phyloP scores from a whole-genome alignment of 1,284 basidiomycete genomes.

The Somion occarium region DNA sequence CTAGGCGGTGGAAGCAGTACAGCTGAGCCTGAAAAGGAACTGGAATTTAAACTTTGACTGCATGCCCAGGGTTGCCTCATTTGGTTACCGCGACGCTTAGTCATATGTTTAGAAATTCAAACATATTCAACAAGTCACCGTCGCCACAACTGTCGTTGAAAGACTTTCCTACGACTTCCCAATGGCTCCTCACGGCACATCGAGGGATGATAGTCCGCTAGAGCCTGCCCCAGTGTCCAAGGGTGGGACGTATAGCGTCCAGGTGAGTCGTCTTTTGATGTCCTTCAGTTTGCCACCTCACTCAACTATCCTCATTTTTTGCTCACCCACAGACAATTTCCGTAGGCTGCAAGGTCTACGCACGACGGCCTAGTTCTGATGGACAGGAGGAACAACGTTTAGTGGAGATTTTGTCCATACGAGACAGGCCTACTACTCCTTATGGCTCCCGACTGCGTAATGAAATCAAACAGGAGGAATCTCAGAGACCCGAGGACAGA shows the following conservation, averaged over 20 bases:
- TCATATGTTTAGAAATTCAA: slow-evolving; percentile 19
- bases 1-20: no score
- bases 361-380: slow-evolving; percentile 71
- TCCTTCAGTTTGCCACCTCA: slow-evolving; percentile 7
- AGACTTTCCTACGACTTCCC: slow-evolving; percentile 20
- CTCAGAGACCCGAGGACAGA: slow-evolving; percentile 64
- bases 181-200: slow-evolving; percentile 15
- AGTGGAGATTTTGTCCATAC: slow-evolving; percentile 90
- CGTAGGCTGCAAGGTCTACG: slow-evolving; percentile 92
- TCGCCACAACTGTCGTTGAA: slow-evolving; percentile 21
- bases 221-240: slow-evolving; percentile 14
- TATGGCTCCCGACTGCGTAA: slow-evolving; percentile 44
- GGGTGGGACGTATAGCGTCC: slow-evolving; percentile 15
- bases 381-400: slow-evolving; percentile 82
- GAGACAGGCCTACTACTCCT: slow-evolving; percentile 72
- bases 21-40: no score
- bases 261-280: slow-evolving; percentile 13
- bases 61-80: no score
- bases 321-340: slow-evolving; percentile 62
- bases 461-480: slow-evolving; percentile 36
- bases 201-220: slow-evolving; percentile 13
- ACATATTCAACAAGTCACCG: slow-evolving; percentile 32
- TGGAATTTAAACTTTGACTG: no score
- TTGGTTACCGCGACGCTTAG: slow-evolving; percentile 14
- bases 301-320: slow-evolving; percentile 1